Conservation (phyloP, 805 yeast species). For the Metschnikowia baotianmanensis region DNA sequence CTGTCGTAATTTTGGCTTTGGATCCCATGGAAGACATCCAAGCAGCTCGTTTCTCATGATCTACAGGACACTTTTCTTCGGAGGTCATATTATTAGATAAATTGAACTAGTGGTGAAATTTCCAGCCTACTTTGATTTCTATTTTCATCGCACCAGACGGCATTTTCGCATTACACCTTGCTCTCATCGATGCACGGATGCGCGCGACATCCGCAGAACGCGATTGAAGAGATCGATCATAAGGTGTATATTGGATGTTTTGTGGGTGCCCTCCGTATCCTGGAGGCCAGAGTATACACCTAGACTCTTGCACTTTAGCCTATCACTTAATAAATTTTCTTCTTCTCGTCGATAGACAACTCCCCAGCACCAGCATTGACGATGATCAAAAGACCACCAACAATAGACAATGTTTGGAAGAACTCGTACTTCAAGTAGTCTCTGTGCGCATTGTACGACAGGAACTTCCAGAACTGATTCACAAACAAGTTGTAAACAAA, state of each 20-base stretch:
- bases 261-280: not conserved
- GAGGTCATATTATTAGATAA: conserved; percentile 3
- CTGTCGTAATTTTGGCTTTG: not conserved
- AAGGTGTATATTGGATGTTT: too few relatives aligned
- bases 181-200: conserved; percentile 1
- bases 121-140: not conserved
- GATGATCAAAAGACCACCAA: conserved; percentile 87
- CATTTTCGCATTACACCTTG: not conserved
- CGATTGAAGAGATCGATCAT: too few relatives aligned
- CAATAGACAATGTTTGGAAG: conserved; percentile 90
- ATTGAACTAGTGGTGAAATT: not conserved
- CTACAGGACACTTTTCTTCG: conserved; percentile 20
- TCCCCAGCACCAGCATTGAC: conserved; percentile 97
- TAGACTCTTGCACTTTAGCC: not conserved
- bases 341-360: conserved; percentile 90
- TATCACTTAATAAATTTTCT: conserved; percentile 64
- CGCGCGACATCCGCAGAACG: not conserved
- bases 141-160: not conserved
- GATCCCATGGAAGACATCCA: conserved; percentile 17
- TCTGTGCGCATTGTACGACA: conserved; percentile 67
- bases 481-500: conserved; percentile 71
- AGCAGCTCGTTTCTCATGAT: conserved; percentile 16
- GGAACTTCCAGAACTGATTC: conserved; percentile 88
- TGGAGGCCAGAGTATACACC: not conserved
- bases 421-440: conserved; percentile 90